Conservation (phyloP, 2,329 filamentous ascomycete genomes). For the Venturia asperata region DNA sequence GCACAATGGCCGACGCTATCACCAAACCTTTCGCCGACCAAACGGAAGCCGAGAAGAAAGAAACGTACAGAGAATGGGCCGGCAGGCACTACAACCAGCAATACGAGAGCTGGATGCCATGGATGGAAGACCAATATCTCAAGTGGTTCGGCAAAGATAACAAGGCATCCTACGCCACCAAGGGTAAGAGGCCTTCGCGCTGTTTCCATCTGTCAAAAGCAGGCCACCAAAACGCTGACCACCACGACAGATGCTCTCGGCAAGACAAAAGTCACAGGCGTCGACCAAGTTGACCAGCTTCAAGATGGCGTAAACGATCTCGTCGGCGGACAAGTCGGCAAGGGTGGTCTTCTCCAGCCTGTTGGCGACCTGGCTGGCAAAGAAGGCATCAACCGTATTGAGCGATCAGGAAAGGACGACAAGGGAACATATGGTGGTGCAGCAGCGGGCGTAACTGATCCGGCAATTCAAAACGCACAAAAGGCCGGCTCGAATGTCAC, state of each 20-base stretch:
- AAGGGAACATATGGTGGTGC: conserved; percentile 43
- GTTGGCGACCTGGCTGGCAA: conserved; percentile 55
- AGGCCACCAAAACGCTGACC: not conserved
- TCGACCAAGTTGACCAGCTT: conserved; percentile 59
- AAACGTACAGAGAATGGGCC: conserved; percentile 40
- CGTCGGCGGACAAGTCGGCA: conserved; percentile 56
- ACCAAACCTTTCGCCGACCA: conserved; percentile 5
- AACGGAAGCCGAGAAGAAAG: conserved; percentile 11
- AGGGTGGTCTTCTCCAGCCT: conserved; percentile 59
- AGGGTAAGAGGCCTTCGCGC: conserved; percentile 42
- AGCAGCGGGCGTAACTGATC: conserved; percentile 31
- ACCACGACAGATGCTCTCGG: conserved; percentile 51
- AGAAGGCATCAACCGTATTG: conserved; percentile 59
- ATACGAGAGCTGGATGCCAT: conserved; percentile 69
- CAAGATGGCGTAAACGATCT: conserved; percentile 61
- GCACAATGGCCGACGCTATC: conserved; percentile 1
- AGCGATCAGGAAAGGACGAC: conserved; percentile 58
- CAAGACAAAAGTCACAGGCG: conserved; percentile 62
- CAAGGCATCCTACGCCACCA: conserved; percentile 64
- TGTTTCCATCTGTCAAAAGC: not conserved
- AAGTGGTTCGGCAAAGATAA: conserved; percentile 70
- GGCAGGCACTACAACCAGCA: conserved; percentile 61
- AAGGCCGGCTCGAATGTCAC: conserved; percentile 25
- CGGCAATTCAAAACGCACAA: conserved; percentile 27
- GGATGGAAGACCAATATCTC: conserved; percentile 67